Base-by-base conservation (phyloP, 495 filamentous ascomycete genomes). In the Apiosordaria backusii region DNA sequence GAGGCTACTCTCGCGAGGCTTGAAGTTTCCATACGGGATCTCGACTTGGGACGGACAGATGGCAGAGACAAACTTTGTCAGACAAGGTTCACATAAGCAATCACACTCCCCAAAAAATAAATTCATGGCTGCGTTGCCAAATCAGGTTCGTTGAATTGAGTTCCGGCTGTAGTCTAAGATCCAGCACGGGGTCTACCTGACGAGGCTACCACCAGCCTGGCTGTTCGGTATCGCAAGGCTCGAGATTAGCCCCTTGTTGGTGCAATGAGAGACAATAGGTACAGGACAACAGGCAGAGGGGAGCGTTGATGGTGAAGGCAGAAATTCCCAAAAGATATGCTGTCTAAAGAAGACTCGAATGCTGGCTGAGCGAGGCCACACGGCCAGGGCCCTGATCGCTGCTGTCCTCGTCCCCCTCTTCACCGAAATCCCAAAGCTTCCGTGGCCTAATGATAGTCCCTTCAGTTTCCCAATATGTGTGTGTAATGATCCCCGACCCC, bases 391-490 rank as follows among this genome's bases (percentile, higher is more conserved):
- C 35, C 2, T 45, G 9, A 45, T 45, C 1, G 5, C 35, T 45
- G 35, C 35, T 13, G 35, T 45, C 35, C 16, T 7, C 35, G 9
- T 45, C 10, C 35, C 35, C 6, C 35, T 45, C 35, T 45, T 45
- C 35, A 6, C 35, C 35, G 16, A 45, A 45, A 13, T 3, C 4
- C 35, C 35, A 7, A 45, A 10, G 5, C 35, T 15, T 45, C 35
- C 2, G 16, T 13, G 10, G 16, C 35, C 5, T 45, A 45, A 45
- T 13, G 35, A 45, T 45, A 45, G 9, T 45, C 7, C 16, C 35
- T 45, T n/a, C 52, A 55, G n/a, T 55, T 23, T 55, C 52, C 19
- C 52, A 3, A 23, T 55, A n/a, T 55, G 52, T 55, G n/a, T 55
- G 22, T 55, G 22, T 22, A n/a, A 55, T 55, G 21, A 55, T 21